Percentiles rank a stretch among this genome's conserved stretches.
phyloP scores from a whole-genome alignment of 2,329 filamentous ascomycete species.

The Monosporascus sp. region DNA sequence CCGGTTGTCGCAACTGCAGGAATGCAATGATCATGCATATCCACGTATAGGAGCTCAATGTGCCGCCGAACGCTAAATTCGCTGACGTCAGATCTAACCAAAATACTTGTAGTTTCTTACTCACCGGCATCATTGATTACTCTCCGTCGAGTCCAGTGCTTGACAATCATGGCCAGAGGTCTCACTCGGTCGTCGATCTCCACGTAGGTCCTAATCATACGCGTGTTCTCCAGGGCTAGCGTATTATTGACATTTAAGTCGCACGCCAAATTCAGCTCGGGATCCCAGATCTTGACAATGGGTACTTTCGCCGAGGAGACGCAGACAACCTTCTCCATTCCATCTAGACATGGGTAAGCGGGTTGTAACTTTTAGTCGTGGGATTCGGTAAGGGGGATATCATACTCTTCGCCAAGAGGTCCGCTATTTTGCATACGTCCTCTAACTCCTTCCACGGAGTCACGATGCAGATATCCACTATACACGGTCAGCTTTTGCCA shows the following conservation, averaged over 20 bases:
- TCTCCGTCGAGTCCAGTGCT: conserved; percentile 91
- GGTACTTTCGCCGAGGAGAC: conserved; percentile 93
- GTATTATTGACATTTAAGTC: conserved; percentile 99
- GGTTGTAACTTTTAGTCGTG: background rate
- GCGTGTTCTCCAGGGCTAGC: conserved; percentile 87
- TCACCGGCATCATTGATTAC: conserved; percentile 94
- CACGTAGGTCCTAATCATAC: conserved; percentile 97
- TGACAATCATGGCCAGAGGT: conserved; percentile 92
- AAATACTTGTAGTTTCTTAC: conserved; percentile 24
- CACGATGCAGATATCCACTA: conserved; percentile 97
- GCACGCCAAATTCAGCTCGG: conserved; percentile 80
- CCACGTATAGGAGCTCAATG: conserved; percentile 97
- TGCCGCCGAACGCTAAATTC: conserved; percentile 74
- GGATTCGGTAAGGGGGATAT: conserved; percentile 10
- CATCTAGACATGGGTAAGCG: conserved; percentile 56
- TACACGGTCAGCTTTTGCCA: conserved; percentile 24
- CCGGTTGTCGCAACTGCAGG: conserved; percentile 78
- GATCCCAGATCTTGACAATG: conserved; percentile 98
- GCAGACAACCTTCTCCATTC: conserved; percentile 95
- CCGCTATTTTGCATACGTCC: conserved; percentile 84
- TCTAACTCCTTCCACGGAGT: conserved; percentile 85
- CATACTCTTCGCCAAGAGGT: conserved; percentile 79
- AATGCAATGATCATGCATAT: conserved; percentile 98
- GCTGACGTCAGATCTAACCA: background rate
- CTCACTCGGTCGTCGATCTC: conserved; percentile 87